A percentile compares a stretch with the other conserved stretches of the same genome.
phyloP scores from a whole-genome alignment of 805 yeast species.

The Suhomyces prunicola region DNA sequence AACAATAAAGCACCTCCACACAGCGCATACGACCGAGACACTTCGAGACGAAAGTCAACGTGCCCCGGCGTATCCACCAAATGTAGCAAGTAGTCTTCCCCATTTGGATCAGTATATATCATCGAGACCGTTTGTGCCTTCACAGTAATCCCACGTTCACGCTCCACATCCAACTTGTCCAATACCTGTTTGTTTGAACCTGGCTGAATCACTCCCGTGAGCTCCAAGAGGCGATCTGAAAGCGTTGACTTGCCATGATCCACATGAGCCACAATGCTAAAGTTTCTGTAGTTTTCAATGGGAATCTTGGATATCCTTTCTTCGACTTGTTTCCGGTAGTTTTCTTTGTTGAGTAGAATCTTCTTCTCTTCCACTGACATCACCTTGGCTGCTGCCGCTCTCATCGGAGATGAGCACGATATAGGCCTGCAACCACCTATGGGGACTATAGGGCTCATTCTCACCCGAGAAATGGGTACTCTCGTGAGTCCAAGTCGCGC shows the following conservation, averaged over 20 bases:
- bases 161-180: constrained; percentile 89
- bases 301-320: constrained; percentile 77
- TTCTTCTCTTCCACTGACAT: constrained; percentile 23
- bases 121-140: constrained; percentile 96
- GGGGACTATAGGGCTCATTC: background rate
- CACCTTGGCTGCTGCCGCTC: constrained; percentile 5
- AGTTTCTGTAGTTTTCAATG: constrained; percentile 76
- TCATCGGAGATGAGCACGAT: background rate
- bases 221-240: constrained; percentile 81
- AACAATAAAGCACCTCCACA: constrained; percentile 90
- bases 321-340: constrained; percentile 34
- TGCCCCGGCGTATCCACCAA: constrained; percentile 98
- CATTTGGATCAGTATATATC: constrained; percentile 63
- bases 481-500: background rate
- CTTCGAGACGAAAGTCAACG: constrained; percentile 93
- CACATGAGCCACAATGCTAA: constrained; percentile 94
- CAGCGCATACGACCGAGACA: constrained; percentile 88
- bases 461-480: background rate
- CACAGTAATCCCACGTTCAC: constrained; percentile 95
- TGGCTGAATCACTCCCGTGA: constrained; percentile 83
- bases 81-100: constrained; percentile 78
- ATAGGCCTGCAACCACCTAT: background rate
- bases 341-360: constrained; percentile 30
- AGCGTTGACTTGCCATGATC: constrained; percentile 89
- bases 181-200: constrained; percentile 78